Evolutionary conservation across 2,329 filamentous ascomycete genomes (phyloP).

Genomic region (Magnaporthiopsis incrustans): DNA sequence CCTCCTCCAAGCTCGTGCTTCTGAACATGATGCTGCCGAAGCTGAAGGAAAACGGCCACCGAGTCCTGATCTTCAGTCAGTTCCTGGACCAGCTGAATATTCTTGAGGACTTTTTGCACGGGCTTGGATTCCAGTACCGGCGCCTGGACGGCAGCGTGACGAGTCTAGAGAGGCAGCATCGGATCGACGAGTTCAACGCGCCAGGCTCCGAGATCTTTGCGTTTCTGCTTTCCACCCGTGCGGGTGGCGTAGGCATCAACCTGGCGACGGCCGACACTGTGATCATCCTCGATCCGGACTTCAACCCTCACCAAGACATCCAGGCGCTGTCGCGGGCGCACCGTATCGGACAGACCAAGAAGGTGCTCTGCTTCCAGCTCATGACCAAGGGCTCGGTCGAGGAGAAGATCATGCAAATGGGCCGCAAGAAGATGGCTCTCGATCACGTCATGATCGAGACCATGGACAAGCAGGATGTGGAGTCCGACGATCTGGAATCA

Average conservation of each 20-base stretch:
- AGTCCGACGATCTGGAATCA: slow-evolving; percentile 71
- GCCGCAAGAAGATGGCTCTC: slow-evolving; percentile 89
- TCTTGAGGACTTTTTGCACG: slow-evolving; percentile 81
- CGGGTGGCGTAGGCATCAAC: slow-evolving; percentile 96
- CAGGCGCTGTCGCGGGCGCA: slow-evolving; percentile 92
- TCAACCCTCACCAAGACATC: slow-evolving; percentile 96
- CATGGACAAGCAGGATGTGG: slow-evolving; percentile 78
- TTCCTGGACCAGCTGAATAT: slow-evolving; percentile 85
- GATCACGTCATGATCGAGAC: slow-evolving; percentile 92
- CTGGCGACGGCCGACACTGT: slow-evolving; percentile 95
- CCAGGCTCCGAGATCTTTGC: slow-evolving; percentile 76
- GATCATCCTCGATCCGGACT: slow-evolving; percentile 94
- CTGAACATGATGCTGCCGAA: slow-evolving; percentile 82
- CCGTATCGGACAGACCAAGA: slow-evolving; percentile 92
- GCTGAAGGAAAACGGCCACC: slow-evolving; percentile 74
- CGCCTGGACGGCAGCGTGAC: slow-evolving; percentile 81
- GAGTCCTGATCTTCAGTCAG: slow-evolving; percentile 92
- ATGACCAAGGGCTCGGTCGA: slow-evolving; percentile 85
- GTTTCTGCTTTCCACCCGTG: slow-evolving; percentile 87
- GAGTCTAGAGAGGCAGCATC: slow-evolving; percentile 82
- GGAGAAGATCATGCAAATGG: slow-evolving; percentile 94
- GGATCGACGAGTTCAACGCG: slow-evolving; percentile 89
- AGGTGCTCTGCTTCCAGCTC: slow-evolving; percentile 90
- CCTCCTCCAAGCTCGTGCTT: slow-evolving; percentile 80
- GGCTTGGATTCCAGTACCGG: slow-evolving; percentile 63